Base-by-base conservation (phyloP, 345 rosid species). In the Angophora floribunda region DNA sequence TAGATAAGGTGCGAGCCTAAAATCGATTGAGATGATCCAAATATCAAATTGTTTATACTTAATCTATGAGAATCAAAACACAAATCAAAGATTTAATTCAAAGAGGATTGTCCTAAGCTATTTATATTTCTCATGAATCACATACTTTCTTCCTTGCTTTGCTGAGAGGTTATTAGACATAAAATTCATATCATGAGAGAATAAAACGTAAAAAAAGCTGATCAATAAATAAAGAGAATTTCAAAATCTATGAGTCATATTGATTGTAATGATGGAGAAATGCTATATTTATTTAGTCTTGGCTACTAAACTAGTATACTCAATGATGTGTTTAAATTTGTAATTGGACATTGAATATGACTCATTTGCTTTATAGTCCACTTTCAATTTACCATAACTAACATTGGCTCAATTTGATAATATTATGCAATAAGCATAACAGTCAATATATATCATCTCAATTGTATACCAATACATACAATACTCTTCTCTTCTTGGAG, bases 231-330 rank as follows among this genome's bases (percentile, higher is more conserved):
- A 55, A 55, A 55, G 28, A 55, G 61, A 55, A 55, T 21, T 55
- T 55, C 5, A 4, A 55, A 55, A 21, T 55, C 22, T 26, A 55
- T 8, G 26, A 26, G 22, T 55, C 11, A 21, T 24, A 2, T 55
- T 21, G 26, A 55, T 55, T 55, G 1, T 55, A 55, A 55, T 55
- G 22, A 55, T 2, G 26, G 9, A 55, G 26, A 21, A 55, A 21
- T 55, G 61, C 22, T 26, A 55, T 55, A 21, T 55, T 21, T 55
- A 1, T 28, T 57, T 52, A 32, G 21, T 55, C 59, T 55, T 4
- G 97, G 96, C 90, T 93, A 91, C 26, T 93, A 92, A 8, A 96
- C 16, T 94, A 61, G 93, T 95, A 65, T 93, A 55, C 96, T 55
- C 86, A 88, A 13, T 36, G 41, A 36, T 36, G 41, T 36, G 41